phyloP scores from a whole-genome alignment of 2,329 filamentous ascomycete species.

The Clathrospora elynae region DNA sequence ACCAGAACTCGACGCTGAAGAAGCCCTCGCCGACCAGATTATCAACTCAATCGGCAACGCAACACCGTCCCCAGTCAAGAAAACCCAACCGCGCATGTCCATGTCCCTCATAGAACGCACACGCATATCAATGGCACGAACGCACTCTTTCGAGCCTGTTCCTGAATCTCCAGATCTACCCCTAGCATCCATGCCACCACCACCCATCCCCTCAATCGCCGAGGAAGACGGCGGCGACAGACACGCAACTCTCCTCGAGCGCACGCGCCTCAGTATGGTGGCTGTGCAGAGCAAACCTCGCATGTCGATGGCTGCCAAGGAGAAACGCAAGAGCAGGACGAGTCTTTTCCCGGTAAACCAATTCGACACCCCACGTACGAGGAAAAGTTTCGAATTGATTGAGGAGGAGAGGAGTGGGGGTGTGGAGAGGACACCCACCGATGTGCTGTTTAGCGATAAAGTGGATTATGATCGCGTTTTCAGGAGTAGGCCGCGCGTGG shows the following conservation, averaged over 20 bases:
- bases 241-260: slow-evolving; percentile 63
- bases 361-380: slow-evolving; percentile 59
- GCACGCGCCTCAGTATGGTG: slow-evolving; percentile 81
- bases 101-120: slow-evolving; percentile 55
- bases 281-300: slow-evolving; percentile 54
- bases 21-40: slow-evolving; percentile 48
- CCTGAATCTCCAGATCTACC: slow-evolving; percentile 29
- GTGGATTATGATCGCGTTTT: slow-evolving; percentile 83
- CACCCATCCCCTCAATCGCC: slow-evolving; percentile 19
- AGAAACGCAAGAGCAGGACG: slow-evolving; percentile 32
- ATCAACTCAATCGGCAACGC: slow-evolving; percentile 48
- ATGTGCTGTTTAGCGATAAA: slow-evolving; percentile 72
- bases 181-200: slow-evolving; percentile 18
- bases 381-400: slow-evolving; percentile 26
- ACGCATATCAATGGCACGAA: slow-evolving; percentile 53
- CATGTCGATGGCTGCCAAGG: slow-evolving; percentile 17
- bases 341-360: slow-evolving; percentile 59
- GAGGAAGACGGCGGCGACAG: slow-evolving; percentile 28
- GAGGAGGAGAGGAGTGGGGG: slow-evolving; percentile 26
- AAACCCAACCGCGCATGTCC: slow-evolving; percentile 47
- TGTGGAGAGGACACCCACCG: slow-evolving; percentile 59
- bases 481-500: slow-evolving; percentile 79
- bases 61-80: slow-evolving; percentile 50
- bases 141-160: slow-evolving; percentile 33
- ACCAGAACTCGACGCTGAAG: slow-evolving; percentile 30